These are phyloP conservation scores for Sporothrix mexicana DNA, from an alignment of 2,329 filamentous ascomycete species.

Conservation along the genomic window DNA sequence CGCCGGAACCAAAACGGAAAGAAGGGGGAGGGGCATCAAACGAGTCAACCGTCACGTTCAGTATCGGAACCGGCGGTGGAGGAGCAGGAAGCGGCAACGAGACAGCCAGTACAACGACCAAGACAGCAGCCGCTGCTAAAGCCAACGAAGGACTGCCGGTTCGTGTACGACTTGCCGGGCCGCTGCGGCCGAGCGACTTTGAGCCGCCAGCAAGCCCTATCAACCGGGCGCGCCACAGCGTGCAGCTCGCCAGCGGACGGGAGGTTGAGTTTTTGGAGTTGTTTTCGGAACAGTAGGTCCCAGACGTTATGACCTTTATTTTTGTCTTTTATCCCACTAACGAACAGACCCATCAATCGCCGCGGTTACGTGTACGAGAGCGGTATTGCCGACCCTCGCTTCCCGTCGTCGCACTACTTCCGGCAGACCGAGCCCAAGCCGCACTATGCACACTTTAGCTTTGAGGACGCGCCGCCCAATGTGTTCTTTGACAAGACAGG, in stretches of 20 bases:
- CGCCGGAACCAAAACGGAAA: constrained; percentile 61
- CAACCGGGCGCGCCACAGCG: constrained; percentile 61
- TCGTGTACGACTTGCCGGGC: constrained; percentile 65
- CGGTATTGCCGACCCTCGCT: constrained; percentile 86
- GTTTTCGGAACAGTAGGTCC: constrained; percentile 65
- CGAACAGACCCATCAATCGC: constrained; percentile 54
- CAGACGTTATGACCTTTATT: neutral
- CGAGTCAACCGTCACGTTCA: neutral
- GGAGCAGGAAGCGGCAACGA: constrained; percentile 12
- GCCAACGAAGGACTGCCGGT: constrained; percentile 57
- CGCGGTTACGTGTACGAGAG: constrained; percentile 86
- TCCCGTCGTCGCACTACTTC: constrained; percentile 87
- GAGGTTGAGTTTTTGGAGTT: constrained; percentile 66
- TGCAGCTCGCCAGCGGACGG: constrained; percentile 56
- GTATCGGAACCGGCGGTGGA: neutral
- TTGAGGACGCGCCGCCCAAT: constrained; percentile 86
- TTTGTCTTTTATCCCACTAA: neutral
- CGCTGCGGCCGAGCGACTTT: constrained; percentile 67
- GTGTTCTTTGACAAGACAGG: constrained; percentile 81
- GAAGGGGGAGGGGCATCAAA: constrained; percentile 38
- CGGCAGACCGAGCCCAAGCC: constrained; percentile 86
- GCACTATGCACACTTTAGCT: constrained; percentile 83
- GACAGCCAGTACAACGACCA: constrained; percentile 1
- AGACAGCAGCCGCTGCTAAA: neutral
- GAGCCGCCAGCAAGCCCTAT: constrained; percentile 63